Base-by-base conservation (phyloP, 129 eudicot genomes). In the Chrysanthemum lavandulifolium region DNA sequence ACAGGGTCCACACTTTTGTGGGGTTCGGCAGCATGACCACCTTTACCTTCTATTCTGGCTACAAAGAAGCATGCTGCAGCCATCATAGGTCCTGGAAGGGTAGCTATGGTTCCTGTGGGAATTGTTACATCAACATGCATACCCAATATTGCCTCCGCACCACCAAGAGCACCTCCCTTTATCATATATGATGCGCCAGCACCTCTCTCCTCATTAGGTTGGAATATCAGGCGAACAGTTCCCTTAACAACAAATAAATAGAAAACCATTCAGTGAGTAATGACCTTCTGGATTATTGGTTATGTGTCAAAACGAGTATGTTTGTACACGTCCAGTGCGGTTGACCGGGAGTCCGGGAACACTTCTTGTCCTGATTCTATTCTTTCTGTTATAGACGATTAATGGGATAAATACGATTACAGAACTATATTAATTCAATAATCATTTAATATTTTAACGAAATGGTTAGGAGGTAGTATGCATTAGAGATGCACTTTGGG, bases 151-250 rank as follows among this genome's bases (percentile, higher is more conserved):
- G 92, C 98, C 53, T 92, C 87, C 3, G 88, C 83, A 21, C 73
- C 84, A 45, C 88, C 88, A 8, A 92, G 88, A 56, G 90, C 98
- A 15, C 96, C 96, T 82, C 87, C 92, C 43, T 84, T 78, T 76
- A 89, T 83, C 98, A 89, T 87, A 67, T 78, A 23, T 10, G 85
- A 76, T 58, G 98, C 92, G 31, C 98, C 96, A 2, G 88, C 95
- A 67, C 98, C 96, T 63, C 96, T 88, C 75, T 92, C 98, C 72
- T 92, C 96, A 11, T 89, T 95, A 10, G 98, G 96, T 82, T 92
- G 98, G 79, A 92, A 92, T 21, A 92, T 78, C 73, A 92, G 83
- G 61, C 84, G 78, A 48, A 89, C 98, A 27, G 96, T 89, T 68
- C 96, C 96, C 96, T 89, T 69, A 16, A 14, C 36, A 78, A 18